Evolutionary conservation across 169 alveolate genomes (phyloP), one percentile per base, ranked within the genome.

Genomic region (Babesia caballi): DNA sequence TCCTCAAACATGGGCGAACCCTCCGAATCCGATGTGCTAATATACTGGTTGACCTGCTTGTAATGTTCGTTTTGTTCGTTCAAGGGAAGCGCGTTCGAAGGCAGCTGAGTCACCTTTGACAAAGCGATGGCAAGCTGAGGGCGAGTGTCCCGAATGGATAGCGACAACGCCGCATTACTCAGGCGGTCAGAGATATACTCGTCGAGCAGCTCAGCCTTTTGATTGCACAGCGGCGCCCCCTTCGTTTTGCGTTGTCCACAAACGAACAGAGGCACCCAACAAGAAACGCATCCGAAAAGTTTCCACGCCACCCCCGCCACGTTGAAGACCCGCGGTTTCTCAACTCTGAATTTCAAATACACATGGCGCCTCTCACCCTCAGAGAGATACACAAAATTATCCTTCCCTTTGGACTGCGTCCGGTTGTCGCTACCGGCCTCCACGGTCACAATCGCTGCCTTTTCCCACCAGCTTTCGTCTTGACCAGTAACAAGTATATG

Each of bases 201-300:
- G 23, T 49, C 49, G 3, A 71, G 73, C 30, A 33, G 2, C 2
- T 71, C 59, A 21, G 25, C n/a, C 8, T 19, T 21, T n/a, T 58
- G 15, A 12, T 33, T 0, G 38, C 19, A 4, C 23, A 60, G 8
- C 12, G 70, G 66, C 15, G 59, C 63, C 19, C 72, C 72, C 17
- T 36, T 57, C 3, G 82, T 71, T 58, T 36, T 60, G 3, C 66
- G 50, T 47, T 50, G 59, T 14, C 82, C 82, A 14, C 56, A 71
- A 4, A 71, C 33, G 61, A 67, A 78, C 28, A 78, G 42, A 5
- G 86, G 86, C 25, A 66, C 60, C 86, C 86, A 78, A 44, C 71
- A 78, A 0, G 52, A 21, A 28, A 69, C 83, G 21, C 75, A 38
- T 0, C 70, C 68, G 21, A 78, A 78, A 3, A 78, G 66, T 59